Conservation (phyloP, 805 yeast species). For the Lipomyces anomalus region DNA sequence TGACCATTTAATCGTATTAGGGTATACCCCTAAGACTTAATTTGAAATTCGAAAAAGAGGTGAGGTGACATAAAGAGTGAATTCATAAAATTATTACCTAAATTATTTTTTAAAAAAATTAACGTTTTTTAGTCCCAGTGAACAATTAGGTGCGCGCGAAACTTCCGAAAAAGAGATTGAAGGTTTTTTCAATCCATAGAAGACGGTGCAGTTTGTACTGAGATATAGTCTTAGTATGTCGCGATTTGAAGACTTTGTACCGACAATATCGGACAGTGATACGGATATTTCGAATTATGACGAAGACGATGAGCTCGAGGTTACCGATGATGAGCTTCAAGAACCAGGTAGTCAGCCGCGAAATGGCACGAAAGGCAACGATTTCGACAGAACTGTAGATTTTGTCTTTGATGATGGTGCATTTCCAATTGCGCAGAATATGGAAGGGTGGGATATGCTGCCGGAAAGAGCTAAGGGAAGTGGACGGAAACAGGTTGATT, state of each 20-base stretch:
- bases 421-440: slow-evolving; percentile 39
- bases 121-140: no score
- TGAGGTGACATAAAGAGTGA: no score
- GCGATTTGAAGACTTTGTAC: slow-evolving; percentile 14
- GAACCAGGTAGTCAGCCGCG: slow-evolving; percentile 15
- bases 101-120: no score
- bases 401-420: slow-evolving; percentile 67
- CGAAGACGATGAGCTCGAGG: slow-evolving; percentile 16
- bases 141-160: no score
- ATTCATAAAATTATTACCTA: no score
- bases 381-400: slow-evolving; percentile 40
- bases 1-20: no score
- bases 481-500: slow-evolving; percentile 59
- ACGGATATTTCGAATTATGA: slow-evolving; percentile 16
- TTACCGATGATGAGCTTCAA: slow-evolving; percentile 3
- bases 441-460: slow-evolving; percentile 83
- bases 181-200: no score
- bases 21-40: no score
- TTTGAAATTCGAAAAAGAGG: no score
- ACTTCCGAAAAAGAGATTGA: no score
- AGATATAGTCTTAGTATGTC: not conserved
- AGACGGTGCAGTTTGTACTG: no score
- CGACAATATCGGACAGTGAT: slow-evolving; percentile 21
- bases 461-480: slow-evolving; percentile 33
- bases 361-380: slow-evolving; percentile 1